Evolutionary conservation across 2,329 filamentous ascomycete genomes (phyloP).

Genomic region (Colletotrichum truncatum): DNA sequence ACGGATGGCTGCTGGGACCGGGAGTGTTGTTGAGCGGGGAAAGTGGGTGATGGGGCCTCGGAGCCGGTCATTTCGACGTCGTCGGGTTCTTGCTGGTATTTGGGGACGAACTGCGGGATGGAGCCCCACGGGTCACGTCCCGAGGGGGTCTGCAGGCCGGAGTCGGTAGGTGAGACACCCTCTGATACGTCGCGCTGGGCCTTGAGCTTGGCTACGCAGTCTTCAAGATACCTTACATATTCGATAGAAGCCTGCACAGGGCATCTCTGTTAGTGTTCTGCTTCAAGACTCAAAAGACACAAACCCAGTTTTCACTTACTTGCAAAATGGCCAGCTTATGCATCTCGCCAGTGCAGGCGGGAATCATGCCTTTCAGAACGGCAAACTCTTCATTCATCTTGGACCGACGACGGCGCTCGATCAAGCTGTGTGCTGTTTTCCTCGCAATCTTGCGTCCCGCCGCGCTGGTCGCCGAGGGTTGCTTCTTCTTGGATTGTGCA

Average conservation of each 20-base stretch:
- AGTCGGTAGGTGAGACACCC: constrained; percentile 35
- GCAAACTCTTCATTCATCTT: constrained; percentile 99
- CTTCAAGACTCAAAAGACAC: not conserved
- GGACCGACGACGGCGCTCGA: constrained; percentile 86
- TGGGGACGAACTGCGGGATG: constrained; percentile 37
- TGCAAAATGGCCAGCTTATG: constrained; percentile 96
- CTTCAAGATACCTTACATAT: constrained; percentile 92
- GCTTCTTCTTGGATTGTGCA: constrained; percentile 72
- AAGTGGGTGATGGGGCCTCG: constrained; percentile 56
- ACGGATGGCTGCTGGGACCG: constrained; percentile 55
- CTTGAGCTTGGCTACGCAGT: constrained; percentile 85
- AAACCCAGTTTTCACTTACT: constrained; percentile 58
- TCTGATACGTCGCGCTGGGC: constrained; percentile 53
- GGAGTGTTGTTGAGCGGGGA: constrained; percentile 40
- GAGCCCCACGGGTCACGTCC: constrained; percentile 38
- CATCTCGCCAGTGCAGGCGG: constrained; percentile 96
- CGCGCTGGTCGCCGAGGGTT: constrained; percentile 78
- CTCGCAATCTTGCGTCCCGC: constrained; percentile 94
- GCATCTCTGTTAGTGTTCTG: not conserved
- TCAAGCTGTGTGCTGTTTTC: constrained; percentile 95
- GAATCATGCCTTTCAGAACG: constrained; percentile 93
- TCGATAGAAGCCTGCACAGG: constrained; percentile 85
- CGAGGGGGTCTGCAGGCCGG: constrained; percentile 39
- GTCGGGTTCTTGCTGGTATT: constrained; percentile 49
- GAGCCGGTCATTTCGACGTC: constrained; percentile 72